Evolutionary conservation across 2,329 filamentous ascomycete species (phyloP), one percentile per base, ranked within the genome.

Genomic region (Paracamarosporium sp.): DNA sequence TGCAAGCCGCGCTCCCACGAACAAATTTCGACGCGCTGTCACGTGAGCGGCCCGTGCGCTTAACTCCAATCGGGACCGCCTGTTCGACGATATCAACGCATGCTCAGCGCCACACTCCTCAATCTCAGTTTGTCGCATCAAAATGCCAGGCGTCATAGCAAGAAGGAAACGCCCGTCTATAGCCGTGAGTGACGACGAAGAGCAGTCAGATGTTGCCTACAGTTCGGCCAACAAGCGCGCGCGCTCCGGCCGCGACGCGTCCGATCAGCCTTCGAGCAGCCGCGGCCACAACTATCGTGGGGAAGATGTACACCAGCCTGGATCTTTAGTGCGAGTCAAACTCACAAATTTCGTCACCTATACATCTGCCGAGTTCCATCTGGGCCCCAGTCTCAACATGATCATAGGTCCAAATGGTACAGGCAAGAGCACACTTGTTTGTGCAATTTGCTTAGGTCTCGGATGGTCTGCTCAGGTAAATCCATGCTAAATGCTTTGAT

Each of bases 401-500:
- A 89, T 99, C 52, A 97, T 99, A 66, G 95, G 95, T 0, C 95
- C 95, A n/a, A 99, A 99, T 70, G 95, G 95, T 31, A 98, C 95
- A 0, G 95, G 95, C 54, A 99, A 99, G 79, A 98, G 94, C 78
- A 97, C 95, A 0, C 83, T 99, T 25, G 94, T 99, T 41, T 99
- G 95, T 78, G 95, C 95, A 43, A 96, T 99, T 65, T 98, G 95
- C 71, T 80, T 99, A 13, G 95, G 95, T 2, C 81, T 99, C 25
- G 95, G 95, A 46, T 97, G 90, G 82, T 86, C 87, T 30, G 88
- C 93, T 24, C 86, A 77, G 72, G 83, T 83, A 79, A 70, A 56
- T 25, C 8, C 13, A 3, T 11, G 9, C 15, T 25, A 7, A 28
- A n/a, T 40, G 11, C 24, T 20, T 15, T 30, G 40, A 9, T 15